These are phyloP conservation scores for Fonsecaea nubica DNA, from an alignment of 2,329 filamentous ascomycete genomes.

Conservation along the genomic window DNA sequence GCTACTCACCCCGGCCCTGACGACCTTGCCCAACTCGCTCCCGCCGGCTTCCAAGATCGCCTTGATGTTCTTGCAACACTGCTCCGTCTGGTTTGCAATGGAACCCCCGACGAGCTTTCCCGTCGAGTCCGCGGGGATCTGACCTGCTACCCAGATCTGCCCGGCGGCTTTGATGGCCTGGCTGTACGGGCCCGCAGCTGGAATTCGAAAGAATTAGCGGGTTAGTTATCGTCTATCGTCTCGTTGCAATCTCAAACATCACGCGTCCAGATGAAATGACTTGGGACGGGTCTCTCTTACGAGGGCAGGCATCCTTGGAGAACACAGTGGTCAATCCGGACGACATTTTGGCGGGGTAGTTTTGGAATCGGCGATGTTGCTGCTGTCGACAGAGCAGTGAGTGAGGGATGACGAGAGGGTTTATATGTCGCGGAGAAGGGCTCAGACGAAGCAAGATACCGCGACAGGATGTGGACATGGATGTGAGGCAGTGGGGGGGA, in stretches of 20 bases:
- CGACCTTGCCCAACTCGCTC: constrained; percentile 76
- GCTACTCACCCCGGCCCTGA: constrained; percentile 74
- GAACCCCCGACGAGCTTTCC: constrained; percentile 68
- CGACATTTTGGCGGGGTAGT: constrained; percentile 27
- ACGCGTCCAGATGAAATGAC: not conserved
- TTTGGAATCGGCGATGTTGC: constrained; percentile 21
- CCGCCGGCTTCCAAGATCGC: constrained; percentile 83
- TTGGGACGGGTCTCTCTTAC: constrained; percentile 44
- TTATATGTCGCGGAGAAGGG: not conserved
- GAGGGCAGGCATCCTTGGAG: constrained; percentile 54
- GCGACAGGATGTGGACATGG: constrained; percentile 7
- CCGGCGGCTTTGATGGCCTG: constrained; percentile 71
- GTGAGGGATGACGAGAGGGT: not conserved
- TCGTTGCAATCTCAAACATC: too few species aligned
- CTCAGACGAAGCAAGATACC: not conserved
- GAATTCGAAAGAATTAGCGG: too few species aligned
- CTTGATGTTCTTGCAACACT: constrained; percentile 79
- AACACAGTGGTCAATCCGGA: constrained; percentile 47
- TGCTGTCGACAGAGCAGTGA: not conserved
- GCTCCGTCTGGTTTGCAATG: constrained; percentile 72
- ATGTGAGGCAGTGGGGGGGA: constrained; percentile 3
- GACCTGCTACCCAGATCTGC: constrained; percentile 74
- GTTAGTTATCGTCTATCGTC: too few species aligned
- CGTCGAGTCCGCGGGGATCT: constrained; percentile 73
- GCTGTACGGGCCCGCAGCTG: constrained; percentile 46